A percentile compares a stretch with the other conserved stretches of the same genome.
Evolutionary conservation across 2,329 filamentous ascomycete species (phyloP).

Genomic region (Xylaria sp.): DNA sequence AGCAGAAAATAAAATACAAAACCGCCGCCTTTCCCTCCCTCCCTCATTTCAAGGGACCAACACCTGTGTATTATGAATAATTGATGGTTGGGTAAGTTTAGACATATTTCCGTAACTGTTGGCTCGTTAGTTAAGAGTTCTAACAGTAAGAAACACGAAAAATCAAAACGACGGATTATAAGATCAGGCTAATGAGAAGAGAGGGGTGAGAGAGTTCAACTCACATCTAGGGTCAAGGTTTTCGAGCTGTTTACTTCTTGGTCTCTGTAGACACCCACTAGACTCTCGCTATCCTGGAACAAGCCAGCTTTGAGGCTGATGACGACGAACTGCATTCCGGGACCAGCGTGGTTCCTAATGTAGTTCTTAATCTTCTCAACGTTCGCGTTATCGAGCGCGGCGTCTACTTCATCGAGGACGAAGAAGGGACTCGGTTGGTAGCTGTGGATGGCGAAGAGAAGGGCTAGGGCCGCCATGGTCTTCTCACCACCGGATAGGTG

Average conservation of each 20-base stretch:
- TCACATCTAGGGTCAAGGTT: conserved; percentile 94
- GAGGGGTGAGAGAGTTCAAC: conserved; percentile 52
- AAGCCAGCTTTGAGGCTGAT: conserved; percentile 95
- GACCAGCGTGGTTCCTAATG: conserved; percentile 90
- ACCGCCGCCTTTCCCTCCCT: conserved; percentile 6
- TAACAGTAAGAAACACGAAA: background rate
- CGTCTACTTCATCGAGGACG: conserved; percentile 97
- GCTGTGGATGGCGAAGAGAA: conserved; percentile 95
- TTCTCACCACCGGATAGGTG: conserved; percentile 97
- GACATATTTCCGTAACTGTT: conserved; percentile 47
- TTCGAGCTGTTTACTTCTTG: conserved; percentile 93
- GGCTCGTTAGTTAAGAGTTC: conserved; percentile 38
- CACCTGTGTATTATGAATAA: background rate
- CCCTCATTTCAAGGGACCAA: background rate
- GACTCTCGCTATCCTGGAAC: conserved; percentile 95
- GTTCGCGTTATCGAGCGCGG: conserved; percentile 97
- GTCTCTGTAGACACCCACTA: conserved; percentile 96
- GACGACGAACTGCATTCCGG: conserved; percentile 99
- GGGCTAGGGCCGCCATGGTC: conserved; percentile 96
- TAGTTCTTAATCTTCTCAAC: conserved; percentile 97
- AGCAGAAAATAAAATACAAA: conserved; percentile 10
- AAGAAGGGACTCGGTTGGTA: conserved; percentile 98
- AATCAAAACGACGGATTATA: background rate
- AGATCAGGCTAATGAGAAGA: background rate
- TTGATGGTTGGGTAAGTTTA: conserved; percentile 3